Evolutionary conservation across 352 stramenopile genomes (phyloP).

Genomic region (Globisporangium sylvaticum): DNA sequence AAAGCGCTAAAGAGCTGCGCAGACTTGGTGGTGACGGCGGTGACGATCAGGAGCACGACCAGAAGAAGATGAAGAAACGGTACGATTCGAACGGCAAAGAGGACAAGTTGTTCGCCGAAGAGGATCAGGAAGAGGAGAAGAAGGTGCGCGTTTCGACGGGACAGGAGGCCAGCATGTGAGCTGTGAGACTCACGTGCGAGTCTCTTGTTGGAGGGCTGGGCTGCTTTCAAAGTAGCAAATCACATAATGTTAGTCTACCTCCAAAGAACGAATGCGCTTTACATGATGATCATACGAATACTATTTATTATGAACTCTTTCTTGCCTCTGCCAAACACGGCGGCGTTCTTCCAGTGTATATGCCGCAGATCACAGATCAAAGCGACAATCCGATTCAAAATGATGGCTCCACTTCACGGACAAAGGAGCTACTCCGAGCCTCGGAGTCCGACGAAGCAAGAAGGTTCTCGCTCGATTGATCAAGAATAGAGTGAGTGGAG

Average conservation of each 20-base stretch:
- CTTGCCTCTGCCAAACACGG: too few relatives aligned
- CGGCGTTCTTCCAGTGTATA: too few relatives aligned
- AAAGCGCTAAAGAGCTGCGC: slow-evolving; percentile 2
- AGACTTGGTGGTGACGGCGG: neutral
- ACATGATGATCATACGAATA: too few relatives aligned
- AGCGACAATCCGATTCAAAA: too few relatives aligned
- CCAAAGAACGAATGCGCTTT: neutral
- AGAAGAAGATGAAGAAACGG: neutral
- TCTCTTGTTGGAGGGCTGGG: neutral
- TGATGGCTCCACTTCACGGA: too few relatives aligned
- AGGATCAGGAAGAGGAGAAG: neutral
- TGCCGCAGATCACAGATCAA: too few relatives aligned
- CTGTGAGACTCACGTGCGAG: neutral
- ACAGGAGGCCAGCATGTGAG: slow-evolving; percentile 10
- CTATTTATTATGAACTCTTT: too few relatives aligned
- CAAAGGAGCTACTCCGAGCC: too few relatives aligned
- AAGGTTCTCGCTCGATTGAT: too few relatives aligned
- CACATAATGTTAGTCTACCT: neutral
- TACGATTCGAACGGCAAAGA: neutral
- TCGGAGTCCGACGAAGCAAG: too few relatives aligned
- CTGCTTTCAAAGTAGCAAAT: neutral
- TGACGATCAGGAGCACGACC: neutral
- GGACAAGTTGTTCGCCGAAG: neutral
- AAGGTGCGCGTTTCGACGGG: slow-evolving; percentile 3
- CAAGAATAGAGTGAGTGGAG: too few relatives aligned